Evolutionary conservation across 495 filamentous ascomycete genomes (phyloP).

Genomic region (Xylaria nigripes): DNA sequence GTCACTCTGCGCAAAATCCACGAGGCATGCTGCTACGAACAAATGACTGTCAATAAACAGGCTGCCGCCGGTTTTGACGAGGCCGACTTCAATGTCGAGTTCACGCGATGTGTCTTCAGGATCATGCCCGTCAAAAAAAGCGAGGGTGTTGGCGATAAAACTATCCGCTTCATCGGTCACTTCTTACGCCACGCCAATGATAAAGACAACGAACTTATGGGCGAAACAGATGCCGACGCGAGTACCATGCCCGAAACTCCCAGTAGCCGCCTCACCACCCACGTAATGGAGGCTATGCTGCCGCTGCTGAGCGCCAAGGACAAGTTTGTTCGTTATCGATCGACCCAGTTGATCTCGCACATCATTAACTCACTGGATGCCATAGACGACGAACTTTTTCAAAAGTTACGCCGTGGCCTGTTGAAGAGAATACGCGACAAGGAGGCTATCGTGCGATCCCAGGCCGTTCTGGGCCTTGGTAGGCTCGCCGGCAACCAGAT

Average conservation of each 20-base stretch:
- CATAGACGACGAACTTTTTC: constrained; percentile 82
- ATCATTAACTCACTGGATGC: constrained; percentile 83
- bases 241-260: constrained; percentile 69
- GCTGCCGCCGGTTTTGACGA: constrained; percentile 53
- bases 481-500: constrained; percentile 73
- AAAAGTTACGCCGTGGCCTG: constrained; percentile 65
- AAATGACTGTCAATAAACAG: constrained; percentile 44
- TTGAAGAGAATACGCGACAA: constrained; percentile 85
- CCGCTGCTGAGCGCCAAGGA: constrained; percentile 74
- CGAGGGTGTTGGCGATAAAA: constrained; percentile 78
- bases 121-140: constrained; percentile 85
- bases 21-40: constrained; percentile 79
- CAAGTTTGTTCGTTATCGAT: constrained; percentile 82
- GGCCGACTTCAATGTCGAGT: constrained; percentile 77
- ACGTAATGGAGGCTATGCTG: constrained; percentile 60
- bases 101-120: constrained; percentile 70
- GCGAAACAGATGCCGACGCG: constrained; percentile 47
- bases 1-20: constrained; percentile 81
- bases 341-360: constrained; percentile 81
- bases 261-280: constrained; percentile 61
- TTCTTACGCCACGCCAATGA: constrained; percentile 78
- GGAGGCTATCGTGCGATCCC: constrained; percentile 80
- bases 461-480: constrained; percentile 86
- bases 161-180: constrained; percentile 72
- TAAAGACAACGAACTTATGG: constrained; percentile 57